These are phyloP conservation scores for Capsicum rhomboideum DNA, from an alignment of 257 asterid genomes.

Conservation along the genomic window DNA sequence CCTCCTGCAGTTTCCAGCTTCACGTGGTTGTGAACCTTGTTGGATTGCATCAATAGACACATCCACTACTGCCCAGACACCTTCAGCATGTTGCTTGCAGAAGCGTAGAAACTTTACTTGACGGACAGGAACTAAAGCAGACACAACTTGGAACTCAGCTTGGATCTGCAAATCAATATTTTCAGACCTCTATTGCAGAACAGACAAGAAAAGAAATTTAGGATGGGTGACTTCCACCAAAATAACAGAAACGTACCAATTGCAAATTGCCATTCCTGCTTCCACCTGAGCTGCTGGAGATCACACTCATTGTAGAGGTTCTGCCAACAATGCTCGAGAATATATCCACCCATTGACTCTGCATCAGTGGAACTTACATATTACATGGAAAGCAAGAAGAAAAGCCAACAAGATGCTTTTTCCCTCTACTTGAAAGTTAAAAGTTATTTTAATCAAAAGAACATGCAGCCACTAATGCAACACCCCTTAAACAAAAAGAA, in stretches of 20 bases:
- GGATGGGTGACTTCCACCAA: not conserved
- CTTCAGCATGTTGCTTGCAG: constrained; percentile 73
- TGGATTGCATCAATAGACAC: constrained; percentile 49
- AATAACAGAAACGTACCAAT: constrained; percentile 38
- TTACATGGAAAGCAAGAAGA: not conserved
- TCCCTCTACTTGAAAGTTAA: not conserved
- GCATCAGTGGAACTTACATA: not conserved
- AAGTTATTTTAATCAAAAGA: not conserved
- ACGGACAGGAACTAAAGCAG: constrained; percentile 65
- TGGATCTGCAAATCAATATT: constrained; percentile 43
- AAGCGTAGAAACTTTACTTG: constrained; percentile 62
- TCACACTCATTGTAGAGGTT: constrained; percentile 45
- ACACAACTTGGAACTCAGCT: constrained; percentile 70
- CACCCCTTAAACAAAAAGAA: not conserved
- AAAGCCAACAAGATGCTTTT: not conserved
- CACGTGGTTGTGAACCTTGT: constrained; percentile 26
- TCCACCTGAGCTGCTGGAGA: constrained; percentile 67
- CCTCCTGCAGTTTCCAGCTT: constrained; percentile 45
- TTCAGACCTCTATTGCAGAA: not conserved
- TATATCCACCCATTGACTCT: constrained; percentile 70
- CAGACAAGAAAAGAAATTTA: not conserved
- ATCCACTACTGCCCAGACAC: constrained; percentile 82
- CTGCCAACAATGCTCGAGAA: constrained; percentile 60
- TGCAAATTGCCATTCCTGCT: constrained; percentile 65
- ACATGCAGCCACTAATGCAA: not conserved